These are phyloP conservation scores for Phaffomyces thermotolerans DNA, from an alignment of 805 yeast species.

Conservation along the genomic window DNA sequence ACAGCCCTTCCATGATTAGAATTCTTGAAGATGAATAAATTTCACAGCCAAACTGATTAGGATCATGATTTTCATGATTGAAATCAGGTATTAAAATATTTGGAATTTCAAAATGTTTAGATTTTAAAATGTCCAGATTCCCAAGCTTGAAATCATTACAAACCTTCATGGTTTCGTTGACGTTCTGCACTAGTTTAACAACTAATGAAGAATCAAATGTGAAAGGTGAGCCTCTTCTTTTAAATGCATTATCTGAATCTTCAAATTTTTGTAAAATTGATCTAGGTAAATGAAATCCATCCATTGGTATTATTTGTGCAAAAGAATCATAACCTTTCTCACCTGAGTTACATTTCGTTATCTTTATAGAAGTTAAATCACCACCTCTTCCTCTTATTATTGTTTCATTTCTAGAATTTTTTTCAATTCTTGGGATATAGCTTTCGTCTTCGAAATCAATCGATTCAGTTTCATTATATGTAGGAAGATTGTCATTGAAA, in stretches of 20 bases:
- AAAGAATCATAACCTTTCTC: conserved; percentile 11
- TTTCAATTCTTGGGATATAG: conserved; percentile 12
- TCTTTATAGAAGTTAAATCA: conserved; percentile 18
- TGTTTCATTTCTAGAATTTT: conserved; percentile 1
- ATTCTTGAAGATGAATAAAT: conserved; percentile 11
- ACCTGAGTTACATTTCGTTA: not conserved
- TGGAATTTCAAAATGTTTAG: conserved; percentile 20
- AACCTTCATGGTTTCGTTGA: conserved; percentile 12
- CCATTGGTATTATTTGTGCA: conserved; percentile 59
- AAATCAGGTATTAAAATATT: conserved; percentile 30
- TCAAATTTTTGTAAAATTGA: conserved; percentile 38
- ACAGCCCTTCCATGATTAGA: conserved; percentile 16
- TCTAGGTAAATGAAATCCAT: conserved; percentile 67
- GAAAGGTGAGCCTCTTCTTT: conserved; percentile 75
- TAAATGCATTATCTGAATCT: conserved; percentile 50
- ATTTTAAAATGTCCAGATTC: conserved; percentile 8
- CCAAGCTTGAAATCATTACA: conserved; percentile 2
- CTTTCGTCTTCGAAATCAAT: conserved; percentile 17
- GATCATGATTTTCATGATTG: conserved; percentile 15
- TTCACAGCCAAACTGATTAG: conserved; percentile 5
- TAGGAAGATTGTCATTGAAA: conserved; percentile 9
- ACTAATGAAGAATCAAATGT: conserved; percentile 55
- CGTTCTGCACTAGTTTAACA: conserved; percentile 8
- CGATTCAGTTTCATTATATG: not conserved
- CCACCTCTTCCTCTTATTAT: conserved; percentile 22